Evolutionary conservation across 768 basidiomycete species (phyloP), one percentile per base, ranked within the genome.

Genomic region (Lyophyllum decastes): DNA sequence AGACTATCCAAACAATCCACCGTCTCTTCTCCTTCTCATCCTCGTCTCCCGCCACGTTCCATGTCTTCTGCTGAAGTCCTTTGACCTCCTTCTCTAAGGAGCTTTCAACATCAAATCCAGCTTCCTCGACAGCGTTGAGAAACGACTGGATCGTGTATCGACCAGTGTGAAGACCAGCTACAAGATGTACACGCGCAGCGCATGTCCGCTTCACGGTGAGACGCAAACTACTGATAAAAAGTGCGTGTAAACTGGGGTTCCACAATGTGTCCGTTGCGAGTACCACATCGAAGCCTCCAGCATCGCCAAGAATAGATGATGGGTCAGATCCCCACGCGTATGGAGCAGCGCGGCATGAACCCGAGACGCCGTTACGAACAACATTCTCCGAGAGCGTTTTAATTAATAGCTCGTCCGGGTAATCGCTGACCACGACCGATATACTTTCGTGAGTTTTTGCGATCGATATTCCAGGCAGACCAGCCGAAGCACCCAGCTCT

Each of bases 251-350:
- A 22, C 84, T 83, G 3, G 86, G 70, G 65, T 91, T 89, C 91
- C 90, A 92, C 1, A 93, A 72, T 27, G 89, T 91, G 65, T 92
- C 91, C 12, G 90, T 86, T 0, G 89, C 88, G 22, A 91, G 59
- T 30, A 92, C 72, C 40, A 89, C 58, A 64, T 92, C 89, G 67
- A 89, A 88, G 16, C 74, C 72, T 16, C 65, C 68, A 8, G 54
- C 52, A 34, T 53, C 61, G 25, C 55, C 60, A 7, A 72, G 58
- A 14, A 74, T 52, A 2, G 66, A 25, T 0, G 76, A 63, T 9
- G 80, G 65, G 62, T 85, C 82, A 6, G 80, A 71, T 1, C 88
- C 89, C 89, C 89, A 92, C 8, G 78, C 83, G 63, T 86, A 83
- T 1, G 89, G 78, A 14, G 83, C 71, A 24, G 75, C 84, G 26